Evolutionary conservation across 108 stramenopile species (phyloP).

Genomic region (Cyclotella atomus): DNA sequence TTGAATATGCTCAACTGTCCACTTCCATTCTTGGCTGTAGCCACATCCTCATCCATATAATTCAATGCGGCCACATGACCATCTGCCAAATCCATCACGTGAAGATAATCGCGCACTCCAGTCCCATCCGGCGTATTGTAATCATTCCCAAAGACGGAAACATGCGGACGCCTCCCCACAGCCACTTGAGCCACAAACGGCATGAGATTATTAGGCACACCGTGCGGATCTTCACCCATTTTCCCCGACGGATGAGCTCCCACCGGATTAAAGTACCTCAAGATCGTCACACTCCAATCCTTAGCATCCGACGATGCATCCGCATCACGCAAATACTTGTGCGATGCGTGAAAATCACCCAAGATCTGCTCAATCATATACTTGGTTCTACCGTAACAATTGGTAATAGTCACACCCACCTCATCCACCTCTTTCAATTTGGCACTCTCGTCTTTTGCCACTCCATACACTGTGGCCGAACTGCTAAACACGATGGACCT

Average conservation of each 20-base stretch:
- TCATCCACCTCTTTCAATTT: slow-evolving; percentile 93
- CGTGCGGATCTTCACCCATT: slow-evolving; percentile 98
- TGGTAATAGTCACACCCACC: slow-evolving; percentile 94
- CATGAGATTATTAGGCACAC: slow-evolving; percentile 98
- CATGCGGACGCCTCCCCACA: slow-evolving; percentile 89
- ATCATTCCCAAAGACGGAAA: slow-evolving; percentile 97
- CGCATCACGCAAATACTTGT: slow-evolving; percentile 39
- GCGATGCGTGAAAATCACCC: slow-evolving; percentile 82
- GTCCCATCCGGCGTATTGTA: slow-evolving; percentile 97
- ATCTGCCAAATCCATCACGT: slow-evolving; percentile 97
- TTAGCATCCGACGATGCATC: not conserved
- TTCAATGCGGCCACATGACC: slow-evolving; percentile 94
- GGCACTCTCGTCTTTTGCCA: slow-evolving; percentile 62
- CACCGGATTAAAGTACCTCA: slow-evolving; percentile 99
- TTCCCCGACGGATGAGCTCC: slow-evolving; percentile 96
- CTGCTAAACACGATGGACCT: slow-evolving; percentile 92
- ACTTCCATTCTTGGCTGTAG: slow-evolving; percentile 5
- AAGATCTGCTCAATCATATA: slow-evolving; percentile 99
- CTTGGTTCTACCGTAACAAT: slow-evolving; percentile 99
- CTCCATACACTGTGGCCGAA: slow-evolving; percentile 98
- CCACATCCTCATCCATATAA: slow-evolving; percentile 55
- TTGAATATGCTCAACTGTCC: slow-evolving; percentile 86
- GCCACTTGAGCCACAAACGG: slow-evolving; percentile 98
- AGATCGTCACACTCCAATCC: slow-evolving; percentile 83
- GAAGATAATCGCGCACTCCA: slow-evolving; percentile 98